A percentile compares a stretch with the other conserved stretches of the same genome.
Evolutionary conservation across 2,329 filamentous ascomycete species (phyloP).

Genomic region (Aspergillus costaricaensis): DNA sequence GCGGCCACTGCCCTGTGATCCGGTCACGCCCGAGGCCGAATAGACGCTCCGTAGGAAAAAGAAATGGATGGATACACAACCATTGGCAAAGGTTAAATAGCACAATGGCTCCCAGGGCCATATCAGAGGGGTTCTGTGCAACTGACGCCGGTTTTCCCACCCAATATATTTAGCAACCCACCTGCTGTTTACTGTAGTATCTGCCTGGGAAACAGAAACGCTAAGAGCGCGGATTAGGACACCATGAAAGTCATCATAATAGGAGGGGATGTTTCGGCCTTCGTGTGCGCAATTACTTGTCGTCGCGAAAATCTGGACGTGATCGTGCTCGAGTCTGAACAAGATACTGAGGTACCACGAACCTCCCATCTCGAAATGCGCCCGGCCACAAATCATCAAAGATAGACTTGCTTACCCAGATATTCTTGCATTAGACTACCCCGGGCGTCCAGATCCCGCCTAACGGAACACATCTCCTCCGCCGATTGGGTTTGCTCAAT

Average conservation of each 20-base stretch:
- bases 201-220: too few species aligned
- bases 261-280: not conserved
- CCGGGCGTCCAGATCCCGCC: conserved; percentile 7
- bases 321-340: not conserved
- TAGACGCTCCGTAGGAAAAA: not conserved
- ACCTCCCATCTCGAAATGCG: not conserved
- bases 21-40: not conserved
- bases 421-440: not conserved
- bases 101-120: not conserved
- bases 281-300: conserved; percentile 5
- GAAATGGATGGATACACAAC: not conserved
- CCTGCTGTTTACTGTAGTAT: too few species aligned
- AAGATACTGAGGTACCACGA: not conserved
- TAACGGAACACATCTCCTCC: conserved; percentile 3
- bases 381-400: not conserved
- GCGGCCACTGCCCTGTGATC: not conserved
- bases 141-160: too few species aligned
- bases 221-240: too few species aligned
- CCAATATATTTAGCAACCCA: too few species aligned
- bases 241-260: conserved; percentile 4
- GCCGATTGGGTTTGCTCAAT: not conserved
- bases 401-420: not conserved
- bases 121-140: too few species aligned
- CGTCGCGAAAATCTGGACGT: conserved; percentile 1
- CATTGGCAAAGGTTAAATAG: not conserved